Base-by-base conservation (phyloP, 2,329 filamentous ascomycete species). In the Diaporthe aspalathi region DNA sequence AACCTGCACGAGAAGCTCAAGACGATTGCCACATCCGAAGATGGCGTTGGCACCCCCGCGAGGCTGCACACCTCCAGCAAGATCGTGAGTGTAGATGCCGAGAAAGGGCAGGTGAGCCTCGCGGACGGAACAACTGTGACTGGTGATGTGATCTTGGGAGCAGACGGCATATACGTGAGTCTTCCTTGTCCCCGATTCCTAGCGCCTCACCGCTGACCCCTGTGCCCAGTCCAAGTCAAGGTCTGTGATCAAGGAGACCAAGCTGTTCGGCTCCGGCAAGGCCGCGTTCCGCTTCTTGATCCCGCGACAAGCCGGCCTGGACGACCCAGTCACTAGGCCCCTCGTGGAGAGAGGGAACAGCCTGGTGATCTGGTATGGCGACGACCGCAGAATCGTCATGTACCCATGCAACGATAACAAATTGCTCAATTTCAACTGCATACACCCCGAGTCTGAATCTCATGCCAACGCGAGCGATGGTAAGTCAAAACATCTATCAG, bases 211-310 rank as follows among this genome's bases (percentile, higher is more conserved):
- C 7, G 20, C 53, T 69, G 9, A 70, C 22, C 22, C 16, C 65
- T 1, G 73, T 72, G n/a, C n/a, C n/a, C 50, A 77, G 52, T 78
- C 81, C 0, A 78, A 77, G 5, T 76, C 81, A 29, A 74, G 77
- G n/a, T 52, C 67, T 29, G 71, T 67, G 16, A 74, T 78, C 62
- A 74, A 75, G n/a, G 74, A 79, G 20, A 50, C 70, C 24, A 77
- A 71, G 27, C 78, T 83, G 0, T 83, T 83, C 62, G 80, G 81
- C 40, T 85, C 84, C 3, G 88, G 88, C 3, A 88, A 89, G 76
- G 87, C 84, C 53, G 87, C 88, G 0, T 90, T 89, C 76, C 83
- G 88, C 9, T 90, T 89, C 77, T 76, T 89, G 6, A 81, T 90
- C 0, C 80, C 83, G 0, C 81, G 83, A 1, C 68, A 77, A 20